These are phyloP conservation scores for Aureobasidium uvarum DNA, from an alignment of 2,329 filamentous ascomycete species.

Conservation along the genomic window DNA sequence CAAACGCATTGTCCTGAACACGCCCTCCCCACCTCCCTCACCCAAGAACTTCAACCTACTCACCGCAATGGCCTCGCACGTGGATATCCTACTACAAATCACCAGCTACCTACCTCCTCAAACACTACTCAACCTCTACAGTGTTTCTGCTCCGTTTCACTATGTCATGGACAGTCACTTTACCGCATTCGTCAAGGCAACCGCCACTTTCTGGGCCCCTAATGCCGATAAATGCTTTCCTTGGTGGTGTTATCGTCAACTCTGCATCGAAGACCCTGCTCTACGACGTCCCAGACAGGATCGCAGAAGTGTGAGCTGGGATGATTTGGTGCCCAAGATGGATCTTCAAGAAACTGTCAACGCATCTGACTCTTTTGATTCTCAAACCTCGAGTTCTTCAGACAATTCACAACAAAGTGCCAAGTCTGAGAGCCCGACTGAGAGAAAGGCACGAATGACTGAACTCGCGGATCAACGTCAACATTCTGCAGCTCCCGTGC, in stretches of 20 bases:
- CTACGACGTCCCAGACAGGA: conserved; percentile 5
- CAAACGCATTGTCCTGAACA: conserved; percentile 10
- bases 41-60: conserved; percentile 37
- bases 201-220: conserved; percentile 55
- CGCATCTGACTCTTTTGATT: background rate
- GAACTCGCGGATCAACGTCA: background rate
- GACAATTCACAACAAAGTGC: background rate
- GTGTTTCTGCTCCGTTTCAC: conserved; percentile 63
- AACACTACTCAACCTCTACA: conserved; percentile 64
- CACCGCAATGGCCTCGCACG: conserved; percentile 36
- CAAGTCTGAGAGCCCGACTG: background rate
- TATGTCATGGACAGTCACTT: conserved; percentile 59
- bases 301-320: conserved; percentile 22
- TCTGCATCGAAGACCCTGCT: conserved; percentile 61
- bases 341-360: background rate
- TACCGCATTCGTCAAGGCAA: conserved; percentile 57
- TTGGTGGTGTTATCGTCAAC: conserved; percentile 57
- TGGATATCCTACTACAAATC: conserved; percentile 57
- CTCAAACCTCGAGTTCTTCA: background rate
- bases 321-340: background rate
- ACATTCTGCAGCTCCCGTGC: conserved; percentile 44
- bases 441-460: background rate
- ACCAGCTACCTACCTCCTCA: conserved; percentile 54
- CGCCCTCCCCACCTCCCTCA: background rate
- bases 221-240: conserved; percentile 59